Evolutionary conservation across 345 rosid genomes (phyloP).

Genomic region (Hibiscus tridactylites): DNA sequence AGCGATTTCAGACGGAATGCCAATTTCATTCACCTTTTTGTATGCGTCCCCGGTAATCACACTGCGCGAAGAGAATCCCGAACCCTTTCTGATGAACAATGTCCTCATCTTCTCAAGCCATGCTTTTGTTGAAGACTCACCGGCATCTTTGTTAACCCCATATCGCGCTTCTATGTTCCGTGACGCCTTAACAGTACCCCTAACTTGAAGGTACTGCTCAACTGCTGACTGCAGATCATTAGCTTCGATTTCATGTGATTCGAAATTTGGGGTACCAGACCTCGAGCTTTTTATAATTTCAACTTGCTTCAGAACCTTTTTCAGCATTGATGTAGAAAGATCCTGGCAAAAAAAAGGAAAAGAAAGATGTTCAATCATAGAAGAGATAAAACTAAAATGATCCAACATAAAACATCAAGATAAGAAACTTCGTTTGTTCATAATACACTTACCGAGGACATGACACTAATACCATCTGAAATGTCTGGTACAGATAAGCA

Average conservation of each 20-base stretch:
- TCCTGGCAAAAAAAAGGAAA: conserved; percentile 38
- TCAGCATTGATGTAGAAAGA: conserved; percentile 63
- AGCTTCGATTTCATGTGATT: conserved; percentile 74
- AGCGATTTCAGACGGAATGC: conserved; percentile 78
- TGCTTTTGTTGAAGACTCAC: conserved; percentile 64
- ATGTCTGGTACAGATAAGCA: conserved; percentile 85
- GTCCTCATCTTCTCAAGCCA: conserved; percentile 93
- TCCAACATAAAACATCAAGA: conserved; percentile 1
- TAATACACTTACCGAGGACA: conserved; percentile 71
- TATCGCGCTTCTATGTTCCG: conserved; percentile 51
- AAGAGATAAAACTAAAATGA: conserved; percentile 1
- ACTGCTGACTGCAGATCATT: conserved; percentile 63
- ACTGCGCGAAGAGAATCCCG: conserved; percentile 93
- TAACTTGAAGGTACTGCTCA: conserved; percentile 59
- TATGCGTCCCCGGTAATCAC: conserved; percentile 93
- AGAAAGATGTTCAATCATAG: neutral
- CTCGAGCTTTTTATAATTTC: conserved; percentile 59
- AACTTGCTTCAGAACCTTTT: conserved; percentile 69
- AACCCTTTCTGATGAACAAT: conserved; percentile 80
- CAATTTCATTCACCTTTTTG: conserved; percentile 69
- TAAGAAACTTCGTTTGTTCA: neutral
- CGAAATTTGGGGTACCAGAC: conserved; percentile 78
- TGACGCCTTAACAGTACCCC: conserved; percentile 72
- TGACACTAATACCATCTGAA: conserved; percentile 71
- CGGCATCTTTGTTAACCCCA: conserved; percentile 47